Evolutionary conservation across 2,329 filamentous ascomycete genomes (phyloP).

Genomic region (Tolypocladium pustulatum): DNA sequence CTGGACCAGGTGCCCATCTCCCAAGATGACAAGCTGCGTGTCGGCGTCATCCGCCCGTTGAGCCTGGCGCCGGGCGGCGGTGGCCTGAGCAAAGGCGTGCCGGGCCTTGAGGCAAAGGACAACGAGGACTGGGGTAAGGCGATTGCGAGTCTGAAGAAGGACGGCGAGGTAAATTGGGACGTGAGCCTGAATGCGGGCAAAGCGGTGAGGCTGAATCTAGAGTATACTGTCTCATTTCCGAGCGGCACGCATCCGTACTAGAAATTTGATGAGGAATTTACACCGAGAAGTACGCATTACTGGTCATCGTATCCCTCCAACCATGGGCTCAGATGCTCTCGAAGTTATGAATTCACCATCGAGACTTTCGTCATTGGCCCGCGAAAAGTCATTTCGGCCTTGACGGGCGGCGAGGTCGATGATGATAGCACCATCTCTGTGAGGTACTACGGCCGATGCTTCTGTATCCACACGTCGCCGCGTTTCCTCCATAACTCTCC

Average conservation of each 20-base stretch:
- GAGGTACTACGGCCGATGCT: neutral
- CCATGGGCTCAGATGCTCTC: neutral
- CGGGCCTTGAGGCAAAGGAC: constrained; percentile 11
- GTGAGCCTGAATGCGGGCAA: constrained; percentile 42
- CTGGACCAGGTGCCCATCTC: constrained; percentile 48
- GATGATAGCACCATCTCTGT: neutral
- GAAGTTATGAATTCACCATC: neutral
- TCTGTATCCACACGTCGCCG: neutral
- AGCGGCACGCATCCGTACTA: constrained; percentile 23
- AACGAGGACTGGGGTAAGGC: constrained; percentile 38
- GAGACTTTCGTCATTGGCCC: neutral
- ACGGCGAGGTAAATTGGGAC: constrained; percentile 45
- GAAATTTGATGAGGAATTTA: neutral
- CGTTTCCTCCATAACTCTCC: neutral
- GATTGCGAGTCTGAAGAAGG: constrained; percentile 36
- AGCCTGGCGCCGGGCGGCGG: constrained; percentile 30
- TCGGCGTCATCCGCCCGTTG: constrained; percentile 35
- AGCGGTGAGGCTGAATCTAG: constrained; percentile 42
- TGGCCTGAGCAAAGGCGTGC: constrained; percentile 20
- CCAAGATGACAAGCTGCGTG: constrained; percentile 42
- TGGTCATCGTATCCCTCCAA: neutral
- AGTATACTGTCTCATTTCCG: constrained; percentile 48
- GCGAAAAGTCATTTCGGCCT: neutral
- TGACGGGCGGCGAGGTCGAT: neutral
- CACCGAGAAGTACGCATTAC: neutral